These are phyloP conservation scores for Nakazawaea molendinolei DNA, from an alignment of 805 yeast genomes.

Conservation along the genomic window DNA sequence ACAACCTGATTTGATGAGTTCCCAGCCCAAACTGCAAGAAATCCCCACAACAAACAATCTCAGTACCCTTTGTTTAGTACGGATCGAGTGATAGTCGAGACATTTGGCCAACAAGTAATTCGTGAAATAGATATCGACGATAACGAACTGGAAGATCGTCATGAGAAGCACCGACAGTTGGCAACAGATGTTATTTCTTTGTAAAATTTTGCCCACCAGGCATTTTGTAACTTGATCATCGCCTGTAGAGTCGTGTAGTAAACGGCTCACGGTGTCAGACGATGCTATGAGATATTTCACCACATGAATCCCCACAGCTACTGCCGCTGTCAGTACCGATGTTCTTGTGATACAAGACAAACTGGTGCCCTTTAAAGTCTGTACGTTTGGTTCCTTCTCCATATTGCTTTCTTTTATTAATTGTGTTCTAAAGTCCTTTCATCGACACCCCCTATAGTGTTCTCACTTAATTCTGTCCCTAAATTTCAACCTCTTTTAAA, in stretches of 20 bases:
- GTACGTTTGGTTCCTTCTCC: too few relatives aligned
- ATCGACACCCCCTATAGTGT: too few relatives aligned
- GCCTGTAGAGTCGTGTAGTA: neutral
- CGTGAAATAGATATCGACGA: conserved; percentile 3
- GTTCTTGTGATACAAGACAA: too few relatives aligned
- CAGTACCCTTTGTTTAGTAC: conserved; percentile 2
- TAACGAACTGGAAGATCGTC: conserved; percentile 2
- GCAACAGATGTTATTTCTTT: neutral
- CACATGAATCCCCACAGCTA: conserved; percentile 1
- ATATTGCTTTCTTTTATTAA: too few relatives aligned
- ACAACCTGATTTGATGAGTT: conserved; percentile 2
- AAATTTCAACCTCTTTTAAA: too few relatives aligned
- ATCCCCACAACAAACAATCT: conserved; percentile 7
- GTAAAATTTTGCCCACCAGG: neutral
- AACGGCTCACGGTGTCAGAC: too few relatives aligned
- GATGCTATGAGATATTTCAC: neutral
- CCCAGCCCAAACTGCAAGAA: conserved; percentile 4
- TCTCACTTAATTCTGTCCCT: too few relatives aligned
- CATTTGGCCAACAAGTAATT: neutral
- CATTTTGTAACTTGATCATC: neutral
- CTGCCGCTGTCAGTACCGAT: too few relatives aligned
- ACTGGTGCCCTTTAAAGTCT: too few relatives aligned
- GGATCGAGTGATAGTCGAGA: neutral
- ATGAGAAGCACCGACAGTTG: neutral
- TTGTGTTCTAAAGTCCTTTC: too few relatives aligned